Conservation (phyloP, 1,284 basidiomycete species). For the Sporisorium reilianum region DNA sequence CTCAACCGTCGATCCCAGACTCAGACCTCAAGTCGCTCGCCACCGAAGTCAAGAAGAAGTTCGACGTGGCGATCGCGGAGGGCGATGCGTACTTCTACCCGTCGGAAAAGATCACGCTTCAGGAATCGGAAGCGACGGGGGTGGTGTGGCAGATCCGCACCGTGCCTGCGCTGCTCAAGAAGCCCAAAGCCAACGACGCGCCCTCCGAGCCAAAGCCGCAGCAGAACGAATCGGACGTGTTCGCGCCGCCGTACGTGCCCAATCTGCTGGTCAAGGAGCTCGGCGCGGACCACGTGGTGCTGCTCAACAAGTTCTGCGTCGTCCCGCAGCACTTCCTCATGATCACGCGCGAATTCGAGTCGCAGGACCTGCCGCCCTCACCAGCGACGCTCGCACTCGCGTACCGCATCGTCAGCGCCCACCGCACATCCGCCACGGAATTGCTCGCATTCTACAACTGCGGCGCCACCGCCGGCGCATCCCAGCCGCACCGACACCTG, state of each 20-base stretch:
- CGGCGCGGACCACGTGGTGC: constrained; percentile 47
- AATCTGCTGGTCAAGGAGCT: constrained; percentile 60
- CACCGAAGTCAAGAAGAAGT: constrained; percentile 47
- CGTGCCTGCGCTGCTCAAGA: constrained; percentile 64
- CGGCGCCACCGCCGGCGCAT: constrained; percentile 59
- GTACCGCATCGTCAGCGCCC: constrained; percentile 53
- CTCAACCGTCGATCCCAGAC: constrained; percentile 16
- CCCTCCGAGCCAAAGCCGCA: constrained; percentile 8
- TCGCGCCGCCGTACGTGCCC: constrained; percentile 67
- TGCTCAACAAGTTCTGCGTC: constrained; percentile 68
- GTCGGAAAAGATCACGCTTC: constrained; percentile 44
- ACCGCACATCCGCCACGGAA: constrained; percentile 36
- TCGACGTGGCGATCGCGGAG: constrained; percentile 42
- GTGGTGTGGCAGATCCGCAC: constrained; percentile 58
- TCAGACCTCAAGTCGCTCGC: constrained; percentile 42
- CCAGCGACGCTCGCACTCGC: constrained; percentile 56
- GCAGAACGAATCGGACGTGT: constrained; percentile 63
- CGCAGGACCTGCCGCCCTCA: constrained; percentile 62
- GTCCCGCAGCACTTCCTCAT: constrained; percentile 65
- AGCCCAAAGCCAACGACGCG: constrained; percentile 38
- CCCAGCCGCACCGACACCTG: constrained; percentile 64
- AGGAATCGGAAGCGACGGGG: constrained; percentile 21
- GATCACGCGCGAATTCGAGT: constrained; percentile 60
- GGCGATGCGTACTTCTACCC: constrained; percentile 65
- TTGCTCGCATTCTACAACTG: constrained; percentile 67